phyloP scores from a whole-genome alignment of 371 early-diverging fungal species.

The Coemansia sp. region DNA sequence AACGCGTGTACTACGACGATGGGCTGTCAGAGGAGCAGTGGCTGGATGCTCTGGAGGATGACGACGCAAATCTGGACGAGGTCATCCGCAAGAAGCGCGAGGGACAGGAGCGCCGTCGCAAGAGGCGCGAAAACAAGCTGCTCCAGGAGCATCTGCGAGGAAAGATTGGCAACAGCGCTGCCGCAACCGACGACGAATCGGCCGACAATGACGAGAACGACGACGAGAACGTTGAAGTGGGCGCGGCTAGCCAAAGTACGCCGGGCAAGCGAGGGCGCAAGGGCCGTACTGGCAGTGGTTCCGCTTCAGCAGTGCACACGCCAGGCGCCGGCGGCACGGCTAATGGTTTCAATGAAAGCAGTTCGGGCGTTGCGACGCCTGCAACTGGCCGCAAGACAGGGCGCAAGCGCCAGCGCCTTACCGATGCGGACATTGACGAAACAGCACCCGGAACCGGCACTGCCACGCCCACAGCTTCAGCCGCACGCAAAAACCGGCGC shows the following conservation, averaged over 20 bases:
- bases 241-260: constrained; percentile 3
- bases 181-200: constrained; percentile 5
- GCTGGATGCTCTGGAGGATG: constrained; percentile 67
- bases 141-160: constrained; percentile 27
- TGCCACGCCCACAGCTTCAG: constrained; percentile 13
- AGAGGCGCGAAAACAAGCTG: constrained; percentile 20
- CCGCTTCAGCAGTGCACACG: constrained; percentile 4
- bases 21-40: constrained; percentile 94
- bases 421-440: constrained; percentile 14
- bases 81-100: constrained; percentile 60
- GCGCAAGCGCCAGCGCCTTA: constrained; percentile 24
- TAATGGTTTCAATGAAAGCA: not conserved
- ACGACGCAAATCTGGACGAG: constrained; percentile 61
- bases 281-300: constrained; percentile 10
- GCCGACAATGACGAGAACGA: not conserved
- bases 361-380: constrained; percentile 17
- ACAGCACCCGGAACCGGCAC: constrained; percentile 11
- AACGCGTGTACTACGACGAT: constrained; percentile 84
- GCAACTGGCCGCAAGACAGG: constrained; percentile 3
- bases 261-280: constrained; percentile 21
- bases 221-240: constrained; percentile 5
- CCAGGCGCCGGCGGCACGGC: not conserved
- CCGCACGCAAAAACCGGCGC: constrained; percentile 24
- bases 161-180: constrained; percentile 25
- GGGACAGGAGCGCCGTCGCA: constrained; percentile 46